These are phyloP conservation scores for Eutypella sp. DNA, from an alignment of 2,329 filamentous ascomycete species.

Conservation along the genomic window DNA sequence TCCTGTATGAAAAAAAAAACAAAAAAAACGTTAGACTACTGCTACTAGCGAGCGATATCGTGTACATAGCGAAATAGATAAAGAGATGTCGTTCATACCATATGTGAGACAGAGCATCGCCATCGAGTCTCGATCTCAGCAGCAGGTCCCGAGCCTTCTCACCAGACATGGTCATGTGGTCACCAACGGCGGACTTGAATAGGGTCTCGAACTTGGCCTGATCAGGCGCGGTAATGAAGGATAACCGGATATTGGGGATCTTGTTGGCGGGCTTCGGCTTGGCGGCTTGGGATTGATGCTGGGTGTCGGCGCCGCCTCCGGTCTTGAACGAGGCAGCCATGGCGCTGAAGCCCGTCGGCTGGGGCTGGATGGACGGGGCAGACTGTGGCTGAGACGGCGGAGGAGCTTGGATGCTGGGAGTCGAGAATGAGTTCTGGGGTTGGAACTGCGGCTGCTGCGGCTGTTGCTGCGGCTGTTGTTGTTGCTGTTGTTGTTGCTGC, in stretches of 20 bases:
- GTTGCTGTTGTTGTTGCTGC: constrained; percentile 43
- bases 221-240: constrained; percentile 92
- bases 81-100: constrained; percentile 56
- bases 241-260: constrained; percentile 90
- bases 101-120: constrained; percentile 84
- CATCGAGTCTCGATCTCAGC: constrained; percentile 80
- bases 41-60: constrained; percentile 1
- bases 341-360: constrained; percentile 60
- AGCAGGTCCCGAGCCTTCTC: constrained; percentile 90
- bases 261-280: constrained; percentile 55
- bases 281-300: constrained; percentile 40
- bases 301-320: constrained; percentile 34
- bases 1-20: constrained; percentile 47
- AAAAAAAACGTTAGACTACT: constrained; percentile 14
- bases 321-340: constrained; percentile 65
- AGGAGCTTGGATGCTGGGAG: constrained; percentile 46
- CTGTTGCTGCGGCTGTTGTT: constrained; percentile 32
- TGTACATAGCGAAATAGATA: neutral
- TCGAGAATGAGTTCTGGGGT: constrained; percentile 39
- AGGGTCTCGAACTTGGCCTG: constrained; percentile 96
- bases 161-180: constrained; percentile 81
- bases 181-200: constrained; percentile 91
- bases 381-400: constrained; percentile 43
- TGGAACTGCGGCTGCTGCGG: constrained; percentile 38
- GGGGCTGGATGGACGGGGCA: constrained; percentile 58